These are phyloP conservation scores for Suillus decipiens DNA, from an alignment of 768 basidiomycete genomes.

Conservation along the genomic window DNA sequence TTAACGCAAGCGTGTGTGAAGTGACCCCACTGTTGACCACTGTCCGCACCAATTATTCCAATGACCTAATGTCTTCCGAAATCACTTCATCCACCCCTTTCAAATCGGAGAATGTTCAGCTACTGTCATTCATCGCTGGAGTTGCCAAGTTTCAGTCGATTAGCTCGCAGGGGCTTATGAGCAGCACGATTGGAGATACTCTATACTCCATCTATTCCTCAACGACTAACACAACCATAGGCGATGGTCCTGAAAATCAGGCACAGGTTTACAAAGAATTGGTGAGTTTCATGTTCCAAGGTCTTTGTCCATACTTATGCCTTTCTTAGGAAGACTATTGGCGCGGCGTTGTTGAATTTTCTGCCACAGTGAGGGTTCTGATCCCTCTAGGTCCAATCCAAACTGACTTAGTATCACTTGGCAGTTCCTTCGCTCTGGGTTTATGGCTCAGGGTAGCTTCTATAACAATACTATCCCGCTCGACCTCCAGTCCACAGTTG, in stretches of 20 bases:
- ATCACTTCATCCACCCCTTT: background rate
- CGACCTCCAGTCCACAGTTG: too few species aligned
- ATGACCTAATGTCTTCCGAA: background rate
- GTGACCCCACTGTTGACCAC: constrained; percentile 12
- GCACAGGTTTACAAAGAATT: background rate
- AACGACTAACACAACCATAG: background rate
- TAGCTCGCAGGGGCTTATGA: background rate
- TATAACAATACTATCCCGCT: too few species aligned
- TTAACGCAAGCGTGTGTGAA: constrained; percentile 10
- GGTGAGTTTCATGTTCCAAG: too few species aligned
- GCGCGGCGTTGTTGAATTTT: too few species aligned
- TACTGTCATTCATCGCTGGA: constrained; percentile 16
- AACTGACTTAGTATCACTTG: too few species aligned
- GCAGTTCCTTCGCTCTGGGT: too few species aligned
- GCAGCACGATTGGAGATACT: constrained; percentile 21
- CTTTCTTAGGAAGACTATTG: too few species aligned
- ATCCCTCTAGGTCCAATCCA: too few species aligned
- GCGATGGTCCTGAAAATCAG: background rate
- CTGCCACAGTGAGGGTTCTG: too few species aligned
- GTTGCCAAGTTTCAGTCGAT: constrained; percentile 11
- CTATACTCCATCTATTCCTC: constrained; percentile 17
- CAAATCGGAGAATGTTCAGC: constrained; percentile 1
- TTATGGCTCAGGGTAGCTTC: too few species aligned
- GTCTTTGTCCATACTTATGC: too few species aligned
- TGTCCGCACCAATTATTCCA: constrained; percentile 7